Evolutionary conservation across 1,284 basidiomycete genomes (phyloP).

Genomic region (Apiotrichum gracile): DNA sequence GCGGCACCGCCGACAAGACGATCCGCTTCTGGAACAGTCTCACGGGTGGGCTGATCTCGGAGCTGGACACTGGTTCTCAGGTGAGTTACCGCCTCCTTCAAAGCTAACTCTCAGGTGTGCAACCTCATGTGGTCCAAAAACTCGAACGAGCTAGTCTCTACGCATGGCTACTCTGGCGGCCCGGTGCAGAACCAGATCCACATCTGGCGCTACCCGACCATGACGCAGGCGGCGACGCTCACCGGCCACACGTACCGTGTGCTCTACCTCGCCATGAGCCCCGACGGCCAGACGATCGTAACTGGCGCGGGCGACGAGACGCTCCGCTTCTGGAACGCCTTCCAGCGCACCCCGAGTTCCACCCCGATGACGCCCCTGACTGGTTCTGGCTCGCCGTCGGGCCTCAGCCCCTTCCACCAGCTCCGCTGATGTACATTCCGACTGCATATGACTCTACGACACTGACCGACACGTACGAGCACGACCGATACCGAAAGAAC

Average conservation of each 20-base stretch:
- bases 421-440: not conserved
- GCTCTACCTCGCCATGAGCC: constrained; percentile 92
- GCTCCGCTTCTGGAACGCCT: constrained; percentile 91
- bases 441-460: not conserved
- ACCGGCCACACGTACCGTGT: constrained; percentile 93
- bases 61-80: constrained; percentile 89
- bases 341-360: constrained; percentile 49
- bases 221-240: constrained; percentile 88
- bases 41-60: constrained; percentile 75
- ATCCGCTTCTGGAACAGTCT: constrained; percentile 96
- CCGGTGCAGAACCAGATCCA: constrained; percentile 96
- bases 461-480: not conserved
- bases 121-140: constrained; percentile 95
- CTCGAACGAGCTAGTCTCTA: constrained; percentile 94
- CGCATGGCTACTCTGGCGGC: constrained; percentile 92
- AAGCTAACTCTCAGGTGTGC: constrained; percentile 64
- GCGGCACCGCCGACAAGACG: constrained; percentile 95
- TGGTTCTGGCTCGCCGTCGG: not conserved
- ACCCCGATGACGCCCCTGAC: not conserved
- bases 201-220: constrained; percentile 92
- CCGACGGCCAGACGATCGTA: constrained; percentile 94
- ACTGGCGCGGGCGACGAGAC: constrained; percentile 98
- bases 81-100: constrained; percentile 50
- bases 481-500: not conserved
- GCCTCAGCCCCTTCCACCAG: constrained; percentile 4